Evolutionary conservation across 306 rosid genomes (phyloP).

Genomic region (Ziziphus jujuba): DNA sequence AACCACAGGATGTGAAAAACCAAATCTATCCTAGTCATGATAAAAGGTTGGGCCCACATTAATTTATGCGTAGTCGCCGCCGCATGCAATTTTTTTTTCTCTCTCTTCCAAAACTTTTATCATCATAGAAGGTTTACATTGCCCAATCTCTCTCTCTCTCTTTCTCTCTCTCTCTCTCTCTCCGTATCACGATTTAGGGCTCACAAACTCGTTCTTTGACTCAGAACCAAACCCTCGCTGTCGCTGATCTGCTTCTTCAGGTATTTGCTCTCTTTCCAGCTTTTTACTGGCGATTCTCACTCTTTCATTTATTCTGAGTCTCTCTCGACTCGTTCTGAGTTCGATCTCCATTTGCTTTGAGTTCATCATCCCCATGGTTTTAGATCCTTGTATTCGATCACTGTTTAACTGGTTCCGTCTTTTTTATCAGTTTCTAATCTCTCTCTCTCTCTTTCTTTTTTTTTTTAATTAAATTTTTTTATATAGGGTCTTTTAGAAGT

Average conservation of each 20-base stretch:
- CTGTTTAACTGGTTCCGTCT: not conserved
- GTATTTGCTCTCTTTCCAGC: constrained; percentile 22
- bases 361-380: not conserved
- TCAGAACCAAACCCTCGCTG: constrained; percentile 30
- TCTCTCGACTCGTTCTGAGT: constrained; percentile 27
- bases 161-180: not conserved
- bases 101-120: not conserved
- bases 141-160: not conserved
- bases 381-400: constrained; percentile 5
- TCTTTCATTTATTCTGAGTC: constrained; percentile 7
- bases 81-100: not conserved
- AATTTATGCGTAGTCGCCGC: too few species aligned
- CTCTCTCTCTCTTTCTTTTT: too few species aligned
- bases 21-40: too few species aligned
- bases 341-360: constrained; percentile 17
- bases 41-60: too few species aligned
- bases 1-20: too few species aligned
- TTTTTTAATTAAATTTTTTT: too few species aligned
- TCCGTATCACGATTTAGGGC: constrained; percentile 30
- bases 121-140: not conserved
- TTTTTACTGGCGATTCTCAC: not conserved
- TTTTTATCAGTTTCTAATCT: not conserved
- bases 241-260: constrained; percentile 42
- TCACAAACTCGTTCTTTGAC: constrained; percentile 39
- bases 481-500: constrained; percentile 5